Conservation (phyloP, 495 filamentous ascomycete genomes). For the Aspergillus saccharolyticus region DNA sequence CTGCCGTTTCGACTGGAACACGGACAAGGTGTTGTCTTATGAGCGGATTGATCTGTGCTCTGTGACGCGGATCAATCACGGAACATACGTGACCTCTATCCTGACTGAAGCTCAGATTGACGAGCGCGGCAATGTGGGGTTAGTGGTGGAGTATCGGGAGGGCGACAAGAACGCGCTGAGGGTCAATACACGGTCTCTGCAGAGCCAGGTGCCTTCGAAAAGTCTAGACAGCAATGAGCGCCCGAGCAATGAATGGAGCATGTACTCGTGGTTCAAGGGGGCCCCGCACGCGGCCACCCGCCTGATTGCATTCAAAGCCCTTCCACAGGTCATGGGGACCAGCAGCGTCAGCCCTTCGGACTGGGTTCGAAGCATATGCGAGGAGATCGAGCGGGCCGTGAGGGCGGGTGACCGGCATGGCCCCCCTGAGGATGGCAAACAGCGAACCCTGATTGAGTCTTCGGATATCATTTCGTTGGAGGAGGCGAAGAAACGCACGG, state of each 20-base stretch:
- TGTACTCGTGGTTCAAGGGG: slow-evolving; percentile 40
- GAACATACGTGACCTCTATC: slow-evolving; percentile 85
- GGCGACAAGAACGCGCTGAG: slow-evolving; percentile 60
- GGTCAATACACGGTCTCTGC: slow-evolving; percentile 79
- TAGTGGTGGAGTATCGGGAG: slow-evolving; percentile 71
- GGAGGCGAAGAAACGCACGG: slow-evolving; percentile 84
- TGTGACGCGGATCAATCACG: slow-evolving; percentile 63
- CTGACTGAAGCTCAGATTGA: slow-evolving; percentile 69
- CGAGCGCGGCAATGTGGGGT: slow-evolving; percentile 72
- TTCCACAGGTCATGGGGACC: slow-evolving; percentile 27
- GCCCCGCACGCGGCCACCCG: slow-evolving; percentile 30
- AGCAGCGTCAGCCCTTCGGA: slow-evolving; percentile 59
- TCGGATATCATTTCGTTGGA: slow-evolving; percentile 74
- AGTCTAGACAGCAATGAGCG: slow-evolving; percentile 21
- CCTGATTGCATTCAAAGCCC: slow-evolving; percentile 55
- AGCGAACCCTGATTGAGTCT: slow-evolving; percentile 49
- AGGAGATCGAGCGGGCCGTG: slow-evolving; percentile 48
- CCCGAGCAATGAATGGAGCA: slow-evolving; percentile 30
- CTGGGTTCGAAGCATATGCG: slow-evolving; percentile 65
- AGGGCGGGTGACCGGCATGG: slow-evolving; percentile 24
- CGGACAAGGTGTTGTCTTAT: slow-evolving; percentile 86
- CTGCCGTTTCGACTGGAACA: slow-evolving; percentile 86
- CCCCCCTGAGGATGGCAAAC: neutral
- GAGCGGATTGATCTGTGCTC: slow-evolving; percentile 77
- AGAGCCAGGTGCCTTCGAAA: slow-evolving; percentile 42